Percentiles rank a stretch among this genome's conserved stretches.
Evolutionary conservation across 2,329 filamentous ascomycete genomes (phyloP).

Genomic region (Macroventuria anomochaeta): DNA sequence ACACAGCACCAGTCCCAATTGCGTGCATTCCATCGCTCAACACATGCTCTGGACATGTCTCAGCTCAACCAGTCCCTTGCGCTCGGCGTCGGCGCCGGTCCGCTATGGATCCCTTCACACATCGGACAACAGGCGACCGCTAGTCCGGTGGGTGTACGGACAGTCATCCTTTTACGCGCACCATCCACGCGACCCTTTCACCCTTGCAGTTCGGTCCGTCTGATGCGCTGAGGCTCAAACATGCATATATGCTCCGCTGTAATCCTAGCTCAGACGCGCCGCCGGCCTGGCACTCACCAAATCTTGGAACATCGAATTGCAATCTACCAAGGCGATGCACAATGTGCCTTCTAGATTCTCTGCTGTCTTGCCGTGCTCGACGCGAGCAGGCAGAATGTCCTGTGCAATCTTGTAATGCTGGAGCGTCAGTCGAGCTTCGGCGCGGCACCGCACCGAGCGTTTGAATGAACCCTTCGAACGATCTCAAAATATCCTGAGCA

Average conservation of each 20-base stretch:
- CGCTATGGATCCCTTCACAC: constrained; percentile 1
- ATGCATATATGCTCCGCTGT: neutral
- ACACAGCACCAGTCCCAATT: neutral
- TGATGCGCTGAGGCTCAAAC: constrained; percentile 7
- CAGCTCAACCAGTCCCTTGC: neutral
- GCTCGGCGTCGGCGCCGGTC: constrained; percentile 14
- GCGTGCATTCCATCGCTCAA: neutral
- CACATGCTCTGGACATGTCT: neutral
- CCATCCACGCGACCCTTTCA: constrained; percentile 1
- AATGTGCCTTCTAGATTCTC: neutral
- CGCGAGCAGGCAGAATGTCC: constrained; percentile 2
- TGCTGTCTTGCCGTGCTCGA: neutral
- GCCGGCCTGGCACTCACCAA: neutral
- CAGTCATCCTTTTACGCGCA: constrained; percentile 12
- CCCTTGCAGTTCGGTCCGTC: constrained; percentile 1
- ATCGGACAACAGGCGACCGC: constrained; percentile 6
- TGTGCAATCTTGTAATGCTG: neutral
- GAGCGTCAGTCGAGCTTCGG: neutral
- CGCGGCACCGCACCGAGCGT: neutral
- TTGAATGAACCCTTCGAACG: neutral
- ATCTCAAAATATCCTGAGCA: neutral
- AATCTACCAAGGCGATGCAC: neutral
- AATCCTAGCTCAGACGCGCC: neutral
- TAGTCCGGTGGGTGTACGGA: constrained; percentile 2
- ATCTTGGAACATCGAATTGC: neutral